Base-by-base conservation (phyloP, 2,329 filamentous ascomycete species). In the Fusarium proliferatum region DNA sequence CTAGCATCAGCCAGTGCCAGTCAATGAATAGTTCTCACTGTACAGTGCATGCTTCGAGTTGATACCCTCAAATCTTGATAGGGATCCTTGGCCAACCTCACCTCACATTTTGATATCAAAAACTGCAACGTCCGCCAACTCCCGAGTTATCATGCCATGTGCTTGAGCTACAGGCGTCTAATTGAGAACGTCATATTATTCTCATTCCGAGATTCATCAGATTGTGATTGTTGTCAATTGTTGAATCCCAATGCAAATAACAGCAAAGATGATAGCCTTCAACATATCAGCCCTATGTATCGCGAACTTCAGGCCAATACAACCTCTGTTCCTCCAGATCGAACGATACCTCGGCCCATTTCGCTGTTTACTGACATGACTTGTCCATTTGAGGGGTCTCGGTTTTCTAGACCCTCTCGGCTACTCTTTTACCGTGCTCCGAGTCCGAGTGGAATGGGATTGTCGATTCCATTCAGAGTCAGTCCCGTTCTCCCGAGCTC, bases 291-390 rank as follows among this genome's bases (percentile, higher is more conserved):
- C 72, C 69, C 72, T 75, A 30, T 30, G 30, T 30, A 69, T 56
- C 61, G 26, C 63, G 48, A 75, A 69, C 67, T 45, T 30, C 53
- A 58, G 45, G 53, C 63, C 17, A 48, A 48, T 57, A 33, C 62
- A 42, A 61, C 48, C 42, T 58, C 42, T 56, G 34, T 23, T 28
- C 58, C 71, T 48, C 62, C 66, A 53, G 59, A 74, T 76, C 71
- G 67, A 72, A 76, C 67, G 58, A 76, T 74, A 56, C 71, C 73
- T 76, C 73, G 73, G 73, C 71, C 71, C 73, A 76, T 76, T 64
- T 65, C 21, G 55, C 56, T 46, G 15, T 49, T 73, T 17, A 56
- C 70, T 76, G 70, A 65, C 59, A 69, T 52, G 70, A 75, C 45
- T 45, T 49, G 30, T 52, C 17, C 34, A 51, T 69, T 34, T 23